Conservation (phyloP, 2,329 filamentous ascomycete species). For the Thielaviopsis punctulata region DNA sequence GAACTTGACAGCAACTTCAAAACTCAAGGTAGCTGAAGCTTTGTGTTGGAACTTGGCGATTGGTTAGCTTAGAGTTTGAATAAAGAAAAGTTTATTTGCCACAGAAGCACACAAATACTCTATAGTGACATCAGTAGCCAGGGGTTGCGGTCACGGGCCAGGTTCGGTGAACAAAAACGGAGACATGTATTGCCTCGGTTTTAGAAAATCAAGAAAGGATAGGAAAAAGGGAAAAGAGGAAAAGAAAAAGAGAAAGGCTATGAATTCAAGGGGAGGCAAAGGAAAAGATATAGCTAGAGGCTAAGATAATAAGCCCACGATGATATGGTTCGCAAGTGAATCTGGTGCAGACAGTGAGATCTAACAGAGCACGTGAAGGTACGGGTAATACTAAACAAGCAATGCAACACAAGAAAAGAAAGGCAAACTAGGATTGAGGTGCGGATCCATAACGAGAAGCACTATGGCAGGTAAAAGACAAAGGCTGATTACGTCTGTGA, state of each 20-base stretch:
- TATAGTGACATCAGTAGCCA: background rate
- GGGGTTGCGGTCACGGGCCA: conserved; percentile 1
- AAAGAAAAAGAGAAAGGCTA: too few relatives aligned
- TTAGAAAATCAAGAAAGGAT: background rate
- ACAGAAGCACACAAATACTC: background rate
- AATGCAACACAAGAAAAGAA: background rate
- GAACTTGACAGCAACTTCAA: background rate
- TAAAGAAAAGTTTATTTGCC: background rate
- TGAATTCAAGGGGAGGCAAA: too few relatives aligned
- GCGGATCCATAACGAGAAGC: background rate
- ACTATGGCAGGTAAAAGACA: background rate
- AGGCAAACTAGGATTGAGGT: background rate
- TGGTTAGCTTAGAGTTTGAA: background rate
- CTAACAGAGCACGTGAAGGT: background rate
- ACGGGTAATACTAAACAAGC: background rate
- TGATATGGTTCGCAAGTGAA: background rate
- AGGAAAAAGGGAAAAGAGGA: background rate
- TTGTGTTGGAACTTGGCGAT: background rate
- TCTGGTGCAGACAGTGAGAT: background rate
- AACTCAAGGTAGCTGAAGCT: background rate
- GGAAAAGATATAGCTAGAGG: background rate
- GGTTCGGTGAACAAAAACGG: conserved; percentile 3
- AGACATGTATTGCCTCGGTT: too few relatives aligned
- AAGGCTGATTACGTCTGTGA: background rate
- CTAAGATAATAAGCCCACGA: background rate